Evolutionary conservation across 176 grass and related monocot species (phyloP).

Genomic region (Carex littledalei): DNA sequence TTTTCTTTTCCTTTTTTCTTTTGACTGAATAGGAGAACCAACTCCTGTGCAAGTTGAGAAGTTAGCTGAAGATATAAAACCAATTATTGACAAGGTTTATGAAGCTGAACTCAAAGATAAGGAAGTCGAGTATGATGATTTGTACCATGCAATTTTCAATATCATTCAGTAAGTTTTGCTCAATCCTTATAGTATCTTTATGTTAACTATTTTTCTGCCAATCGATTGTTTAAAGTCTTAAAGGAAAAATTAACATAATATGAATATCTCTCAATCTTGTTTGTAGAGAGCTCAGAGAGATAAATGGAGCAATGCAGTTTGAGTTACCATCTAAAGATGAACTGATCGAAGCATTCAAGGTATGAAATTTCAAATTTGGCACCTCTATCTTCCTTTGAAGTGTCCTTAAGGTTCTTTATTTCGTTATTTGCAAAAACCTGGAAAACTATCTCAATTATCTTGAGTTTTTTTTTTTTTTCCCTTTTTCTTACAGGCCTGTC

Average conservation of each 20-base stretch:
- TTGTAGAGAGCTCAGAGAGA: constrained; percentile 36
- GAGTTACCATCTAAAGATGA: constrained; percentile 17
- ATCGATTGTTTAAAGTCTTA: background rate
- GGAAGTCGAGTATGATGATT: constrained; percentile 7
- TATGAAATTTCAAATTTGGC: constrained; percentile 1
- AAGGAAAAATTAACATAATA: background rate
- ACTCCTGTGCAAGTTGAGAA: background rate
- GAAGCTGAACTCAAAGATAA: background rate
- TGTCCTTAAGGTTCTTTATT: background rate
- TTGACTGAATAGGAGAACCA: background rate
- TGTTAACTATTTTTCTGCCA: background rate
- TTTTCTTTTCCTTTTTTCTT: background rate
- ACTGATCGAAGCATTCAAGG: background rate
- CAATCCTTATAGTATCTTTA: background rate
- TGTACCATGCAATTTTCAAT: constrained; percentile 55
- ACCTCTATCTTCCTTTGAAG: background rate
- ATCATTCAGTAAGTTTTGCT: constrained; percentile 49
- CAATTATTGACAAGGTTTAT: background rate
- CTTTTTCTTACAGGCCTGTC: background rate
- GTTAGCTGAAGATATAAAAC: background rate
- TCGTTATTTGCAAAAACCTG: background rate
- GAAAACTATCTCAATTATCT: background rate
- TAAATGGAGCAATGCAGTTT: constrained; percentile 41
- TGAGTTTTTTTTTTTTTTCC: background rate
- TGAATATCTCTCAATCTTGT: background rate